These are phyloP conservation scores for Chlamydomonas sphaeroides DNA, from an alignment of 139 green algal species.

Conservation along the genomic window DNA sequence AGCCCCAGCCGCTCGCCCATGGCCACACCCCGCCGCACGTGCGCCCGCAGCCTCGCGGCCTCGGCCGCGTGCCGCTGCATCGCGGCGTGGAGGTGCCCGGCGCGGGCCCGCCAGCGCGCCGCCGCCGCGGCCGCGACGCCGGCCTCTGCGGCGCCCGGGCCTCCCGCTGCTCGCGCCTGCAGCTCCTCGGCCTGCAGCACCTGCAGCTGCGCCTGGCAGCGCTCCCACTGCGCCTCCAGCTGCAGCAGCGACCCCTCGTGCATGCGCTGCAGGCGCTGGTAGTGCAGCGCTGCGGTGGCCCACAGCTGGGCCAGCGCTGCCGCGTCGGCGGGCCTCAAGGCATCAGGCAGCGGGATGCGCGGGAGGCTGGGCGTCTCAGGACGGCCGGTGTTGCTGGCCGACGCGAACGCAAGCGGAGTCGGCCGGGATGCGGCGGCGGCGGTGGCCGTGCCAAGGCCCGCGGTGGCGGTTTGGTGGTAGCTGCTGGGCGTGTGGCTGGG, in stretches of 20 bases:
- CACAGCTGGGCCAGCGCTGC: neutral
- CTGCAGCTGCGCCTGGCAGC: conserved; percentile 24
- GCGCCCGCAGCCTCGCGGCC: neutral
- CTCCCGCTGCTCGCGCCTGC: neutral
- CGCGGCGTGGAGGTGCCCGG: neutral
- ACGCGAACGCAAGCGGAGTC: no score
- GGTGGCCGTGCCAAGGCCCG: no score
- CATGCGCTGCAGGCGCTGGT: conserved; percentile 10
- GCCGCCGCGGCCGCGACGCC: neutral
- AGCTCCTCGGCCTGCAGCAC: conserved; percentile 24
- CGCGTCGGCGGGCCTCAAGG: neutral
- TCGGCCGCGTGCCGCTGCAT: neutral
- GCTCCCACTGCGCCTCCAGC: conserved; percentile 15
- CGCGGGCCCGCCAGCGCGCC: conserved; percentile 2
- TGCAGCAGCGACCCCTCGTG: neutral
- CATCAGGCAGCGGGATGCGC: conserved; percentile 8
- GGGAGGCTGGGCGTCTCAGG: neutral
- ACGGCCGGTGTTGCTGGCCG: no score
- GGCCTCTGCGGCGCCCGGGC: neutral
- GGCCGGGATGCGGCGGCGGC: no score
- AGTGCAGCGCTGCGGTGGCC: conserved; percentile 24
- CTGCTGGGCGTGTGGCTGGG: no score
- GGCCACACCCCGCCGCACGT: neutral
- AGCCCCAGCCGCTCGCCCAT: conserved; percentile 26
- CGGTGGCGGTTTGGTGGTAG: no score